Conservation (phyloP, 2,329 filamentous ascomycete genomes). For the Blastomyces gilchristii region DNA sequence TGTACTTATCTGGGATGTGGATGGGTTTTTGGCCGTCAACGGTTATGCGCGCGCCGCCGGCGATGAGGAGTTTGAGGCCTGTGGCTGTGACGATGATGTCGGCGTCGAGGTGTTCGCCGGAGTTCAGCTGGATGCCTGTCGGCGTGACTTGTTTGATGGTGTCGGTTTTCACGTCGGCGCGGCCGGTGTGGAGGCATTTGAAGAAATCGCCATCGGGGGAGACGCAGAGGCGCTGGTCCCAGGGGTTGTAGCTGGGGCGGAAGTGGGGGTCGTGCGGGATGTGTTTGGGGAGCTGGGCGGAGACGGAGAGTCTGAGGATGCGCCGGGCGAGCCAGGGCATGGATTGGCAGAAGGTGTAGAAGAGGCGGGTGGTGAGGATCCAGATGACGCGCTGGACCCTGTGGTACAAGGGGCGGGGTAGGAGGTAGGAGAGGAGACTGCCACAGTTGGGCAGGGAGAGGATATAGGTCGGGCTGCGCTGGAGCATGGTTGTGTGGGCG, state of each 20-base stretch:
- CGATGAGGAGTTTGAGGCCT: conserved; percentile 34
- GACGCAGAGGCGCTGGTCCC: conserved; percentile 67
- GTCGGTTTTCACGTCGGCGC: conserved; percentile 46
- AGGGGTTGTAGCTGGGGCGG: conserved; percentile 53
- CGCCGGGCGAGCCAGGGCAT: conserved; percentile 44
- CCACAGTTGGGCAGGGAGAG: conserved; percentile 42
- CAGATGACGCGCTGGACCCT: conserved; percentile 37
- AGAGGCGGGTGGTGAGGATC: conserved; percentile 40
- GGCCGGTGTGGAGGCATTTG: conserved; percentile 40
- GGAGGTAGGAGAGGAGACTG: conserved; percentile 29
- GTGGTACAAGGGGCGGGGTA: conserved; percentile 24
- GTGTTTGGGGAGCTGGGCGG: conserved; percentile 43
- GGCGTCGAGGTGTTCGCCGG: conserved; percentile 32
- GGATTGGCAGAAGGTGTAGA: conserved; percentile 43
- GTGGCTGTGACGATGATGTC: conserved; percentile 39
- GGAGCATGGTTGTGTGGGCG: conserved; percentile 63
- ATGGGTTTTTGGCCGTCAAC: conserved; percentile 31
- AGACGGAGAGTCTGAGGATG: conserved; percentile 39
- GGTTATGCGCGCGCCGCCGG: conserved; percentile 26
- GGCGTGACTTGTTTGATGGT: conserved; percentile 43
- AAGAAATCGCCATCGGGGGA: conserved; percentile 54
- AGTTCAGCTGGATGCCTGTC: conserved; percentile 40
- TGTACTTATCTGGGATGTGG: conserved; percentile 26
- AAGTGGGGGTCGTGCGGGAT: conserved; percentile 53
- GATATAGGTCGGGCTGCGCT: conserved; percentile 66